Conservation (phyloP, 768 basidiomycete species). For the Melanogaster broomeanus region DNA sequence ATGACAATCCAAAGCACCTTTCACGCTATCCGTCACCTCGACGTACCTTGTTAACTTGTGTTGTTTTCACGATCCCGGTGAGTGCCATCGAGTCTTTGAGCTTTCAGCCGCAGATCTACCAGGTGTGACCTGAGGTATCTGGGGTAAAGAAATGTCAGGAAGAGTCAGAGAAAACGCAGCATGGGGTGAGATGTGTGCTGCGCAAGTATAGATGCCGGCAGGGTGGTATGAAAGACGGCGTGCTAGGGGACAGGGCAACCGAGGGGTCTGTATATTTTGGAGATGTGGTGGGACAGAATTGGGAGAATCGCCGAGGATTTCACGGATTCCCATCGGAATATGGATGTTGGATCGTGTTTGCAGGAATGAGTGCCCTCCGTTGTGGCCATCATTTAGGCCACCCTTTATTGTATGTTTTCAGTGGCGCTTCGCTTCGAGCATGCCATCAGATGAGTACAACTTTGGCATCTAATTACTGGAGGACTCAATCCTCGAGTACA, state of each 20-base stretch:
- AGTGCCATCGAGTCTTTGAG: conserved; percentile 9
- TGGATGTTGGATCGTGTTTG: conserved; percentile 18
- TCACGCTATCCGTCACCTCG: conserved; percentile 20
- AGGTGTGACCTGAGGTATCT: conserved; percentile 14
- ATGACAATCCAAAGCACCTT: conserved; percentile 66
- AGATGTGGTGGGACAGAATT: conserved; percentile 12
- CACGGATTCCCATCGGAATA: conserved; percentile 14
- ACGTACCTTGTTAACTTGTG: conserved; percentile 12
- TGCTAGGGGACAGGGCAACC: conserved; percentile 25
- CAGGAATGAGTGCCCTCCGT: no score
- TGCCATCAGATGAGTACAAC: no score
- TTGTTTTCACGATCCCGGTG: conserved; percentile 19
- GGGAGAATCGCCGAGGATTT: conserved; percentile 24
- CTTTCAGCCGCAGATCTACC: conserved; percentile 7
- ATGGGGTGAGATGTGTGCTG: conserved; percentile 32
- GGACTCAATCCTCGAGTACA: no score
- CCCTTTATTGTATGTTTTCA: no score
- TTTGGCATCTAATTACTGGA: no score
- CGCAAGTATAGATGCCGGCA: conserved; percentile 19
- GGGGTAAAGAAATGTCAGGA: conserved; percentile 24
- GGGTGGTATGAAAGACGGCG: conserved; percentile 18
- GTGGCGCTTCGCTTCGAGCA: no score
- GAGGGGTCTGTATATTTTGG: conserved; percentile 7
- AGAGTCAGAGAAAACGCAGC: conserved; percentile 29
- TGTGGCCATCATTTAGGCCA: no score